Evolutionary conservation across 169 alveolate species (phyloP), one percentile per base, ranked within the genome.

Genomic region (Cardiosporidium cionae): DNA sequence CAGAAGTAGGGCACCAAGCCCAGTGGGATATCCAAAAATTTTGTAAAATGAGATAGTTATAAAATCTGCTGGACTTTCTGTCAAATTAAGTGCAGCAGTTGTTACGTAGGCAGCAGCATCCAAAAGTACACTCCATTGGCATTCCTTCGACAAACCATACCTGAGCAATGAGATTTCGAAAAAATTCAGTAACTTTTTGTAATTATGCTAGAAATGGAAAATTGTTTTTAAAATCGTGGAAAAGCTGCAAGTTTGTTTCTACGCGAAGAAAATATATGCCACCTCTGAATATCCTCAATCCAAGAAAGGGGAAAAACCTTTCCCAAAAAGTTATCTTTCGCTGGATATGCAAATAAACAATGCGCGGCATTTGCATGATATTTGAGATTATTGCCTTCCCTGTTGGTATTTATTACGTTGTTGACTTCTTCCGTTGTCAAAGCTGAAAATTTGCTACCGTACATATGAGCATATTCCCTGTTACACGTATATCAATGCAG

Each of bases 21-120:
- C 87, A 16, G 87, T 82, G 25, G 87, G 87, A 54, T 82, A 78
- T 5, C 87, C 87, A 65, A 82, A 82, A 62, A 82, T 72, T 70
- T 82, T 82, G 80, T 82, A 82, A 71, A 82, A 82, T 7, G 87
- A 82, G 2, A 82, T 7, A 65, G 78, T 82, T 4, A 76, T 71
- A 52, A 82, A 82, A 71, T 82, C 86, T 9, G 87, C 84, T 27
- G 86, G 68, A 52, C 65, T 1, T 27, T 73, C 65, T 3, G 79
- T 0, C 27, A 82, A 70, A 22, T 66, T 62, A 16, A 82, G 36
- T 53, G 62, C 74, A n/a, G 72, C 69, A 2, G 83, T 78, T n/a
- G 87, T 81, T 0, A 77, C 87, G 70, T 53, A 29, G 22, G 85
- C 86, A 31, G 87, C 87, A 0, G 84, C 86, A 68, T 82, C 87